A percentile compares a stretch with the other conserved stretches of the same genome.
Evolutionary conservation across 2,329 filamentous ascomycete genomes (phyloP).

Genomic region (Atkinsonella hypoxylon): DNA sequence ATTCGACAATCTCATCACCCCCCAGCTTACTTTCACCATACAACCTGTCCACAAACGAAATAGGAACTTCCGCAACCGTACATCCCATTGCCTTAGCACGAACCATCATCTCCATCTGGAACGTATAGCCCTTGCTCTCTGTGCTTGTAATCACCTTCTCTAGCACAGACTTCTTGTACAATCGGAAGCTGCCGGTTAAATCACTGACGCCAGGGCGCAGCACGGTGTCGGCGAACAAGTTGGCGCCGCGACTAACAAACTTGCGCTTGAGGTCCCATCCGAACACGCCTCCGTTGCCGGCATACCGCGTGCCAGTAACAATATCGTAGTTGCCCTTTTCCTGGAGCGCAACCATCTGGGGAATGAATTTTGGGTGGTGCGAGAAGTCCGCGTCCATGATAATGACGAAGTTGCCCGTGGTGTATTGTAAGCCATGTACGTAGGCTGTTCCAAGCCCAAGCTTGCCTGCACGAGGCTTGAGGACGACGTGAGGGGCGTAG

Average conservation of each 20-base stretch:
- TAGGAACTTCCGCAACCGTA: slow-evolving; percentile 89
- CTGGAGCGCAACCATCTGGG: slow-evolving; percentile 80
- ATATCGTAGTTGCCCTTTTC: slow-evolving; percentile 76
- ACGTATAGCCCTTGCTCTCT: slow-evolving; percentile 93
- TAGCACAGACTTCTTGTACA: slow-evolving; percentile 87
- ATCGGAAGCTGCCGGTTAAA: slow-evolving; percentile 82
- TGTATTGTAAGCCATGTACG: slow-evolving; percentile 85
- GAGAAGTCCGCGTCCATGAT: slow-evolving; percentile 99
- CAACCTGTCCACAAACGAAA: slow-evolving; percentile 87
- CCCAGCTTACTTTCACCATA: slow-evolving; percentile 95
- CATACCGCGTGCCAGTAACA: slow-evolving; percentile 91
- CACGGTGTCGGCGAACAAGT: slow-evolving; percentile 91
- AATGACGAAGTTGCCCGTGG: slow-evolving; percentile 87
- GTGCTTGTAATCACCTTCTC: slow-evolving; percentile 84
- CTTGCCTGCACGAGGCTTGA: slow-evolving; percentile 86
- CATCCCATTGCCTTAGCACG: slow-evolving; percentile 92
- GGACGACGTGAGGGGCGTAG: slow-evolving; percentile 67
- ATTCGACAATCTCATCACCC: slow-evolving; percentile 91
- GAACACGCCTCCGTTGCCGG: slow-evolving; percentile 77
- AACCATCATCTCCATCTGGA: slow-evolving; percentile 99
- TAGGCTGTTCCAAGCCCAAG: slow-evolving; percentile 95
- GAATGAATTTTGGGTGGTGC: slow-evolving; percentile 98
- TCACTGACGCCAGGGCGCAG: slow-evolving; percentile 89
- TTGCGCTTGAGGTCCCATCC: slow-evolving; percentile 94
- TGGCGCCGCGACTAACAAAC: slow-evolving; percentile 75